Conservation (phyloP, 768 basidiomycete genomes). For the Kwoniella pini region DNA sequence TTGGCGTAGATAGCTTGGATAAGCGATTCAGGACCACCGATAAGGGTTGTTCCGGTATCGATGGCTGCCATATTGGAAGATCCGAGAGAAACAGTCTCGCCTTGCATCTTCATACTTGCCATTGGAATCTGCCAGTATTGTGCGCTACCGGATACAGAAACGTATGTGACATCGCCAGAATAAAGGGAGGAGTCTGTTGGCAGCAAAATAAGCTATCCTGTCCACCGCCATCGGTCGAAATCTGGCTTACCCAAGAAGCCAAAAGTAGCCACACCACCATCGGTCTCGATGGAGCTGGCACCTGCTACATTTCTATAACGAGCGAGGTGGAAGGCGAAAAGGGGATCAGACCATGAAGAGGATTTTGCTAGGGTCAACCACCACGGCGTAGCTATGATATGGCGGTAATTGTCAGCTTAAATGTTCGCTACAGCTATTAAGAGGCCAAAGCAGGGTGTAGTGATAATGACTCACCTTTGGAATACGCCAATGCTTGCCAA, state of each 20-base stretch:
- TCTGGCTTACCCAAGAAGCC: constrained; percentile 58
- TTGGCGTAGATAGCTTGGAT: constrained; percentile 52
- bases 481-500: constrained; percentile 48
- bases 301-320: constrained; percentile 50
- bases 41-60: constrained; percentile 55
- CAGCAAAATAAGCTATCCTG: background rate
- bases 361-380: constrained; percentile 52
- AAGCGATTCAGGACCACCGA: constrained; percentile 51
- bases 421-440: background rate
- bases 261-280: constrained; percentile 54
- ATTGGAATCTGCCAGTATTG: constrained; percentile 54
- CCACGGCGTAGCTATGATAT: constrained; percentile 45
- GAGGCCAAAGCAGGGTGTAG: background rate
- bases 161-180: constrained; percentile 52
- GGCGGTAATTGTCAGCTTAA: background rate
- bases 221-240: too few relatives aligned
- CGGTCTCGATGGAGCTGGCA: constrained; percentile 41
- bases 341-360: constrained; percentile 43
- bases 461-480: constrained; percentile 28
- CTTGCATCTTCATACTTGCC: constrained; percentile 46
- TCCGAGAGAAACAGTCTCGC: constrained; percentile 41
- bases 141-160: constrained; percentile 35
- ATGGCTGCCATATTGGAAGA: constrained; percentile 46
- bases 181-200: constrained; percentile 48
- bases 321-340: constrained; percentile 51